Evolutionary conservation across 345 rosid genomes (phyloP), one percentile per base, ranked within the genome.

Genomic region (Syzygium aromaticum): DNA sequence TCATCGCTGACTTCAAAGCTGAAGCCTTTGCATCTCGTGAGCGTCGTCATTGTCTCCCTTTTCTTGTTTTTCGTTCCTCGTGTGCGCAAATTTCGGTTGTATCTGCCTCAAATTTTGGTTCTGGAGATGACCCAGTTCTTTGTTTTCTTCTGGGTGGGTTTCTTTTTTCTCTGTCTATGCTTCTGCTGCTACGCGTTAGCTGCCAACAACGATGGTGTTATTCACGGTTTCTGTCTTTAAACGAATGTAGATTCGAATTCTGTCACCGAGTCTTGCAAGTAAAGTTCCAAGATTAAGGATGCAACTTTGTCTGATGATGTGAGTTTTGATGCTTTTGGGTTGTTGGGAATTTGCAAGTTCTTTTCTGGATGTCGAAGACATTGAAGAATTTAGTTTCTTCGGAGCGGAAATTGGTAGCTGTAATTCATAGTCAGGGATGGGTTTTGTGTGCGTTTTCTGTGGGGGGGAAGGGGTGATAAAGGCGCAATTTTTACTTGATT

Each of bases 1-100:
- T 93, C 96, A 64, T 91, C 96, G 7, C 80, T 97, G 93, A 92
- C 93, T 43, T 90, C 95, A 2, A 97, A 97, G 87, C 89, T 97
- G 88, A 94, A 89, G 23, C 98, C 98, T 90, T 88, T 92, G 40
- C 94, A 97, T 89, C 90, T 97, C 16, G 99, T 95, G 89, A 90
- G 92, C 86, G 51, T 14, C 61, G 61, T 43, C 7, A 43, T 51
- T 16, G 15, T 22, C n/a, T 43, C 73, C 28, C 38, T 7, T 19
- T 28, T 84, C 49, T 53, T 23, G 7, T 19, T 38, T 82, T 87
- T 21, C 84, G 17, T 8, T 85, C 21, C 16, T 43, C 54, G 53
- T 54, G 28, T 51, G 49, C 33, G 33, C 52, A 52, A 61, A 40
- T 54, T 83, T 49, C 52, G 27, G 38, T 7, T 7, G 33, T 5